Conservation (phyloP, 768 basidiomycete genomes). For the Strobilomyces confusus region DNA sequence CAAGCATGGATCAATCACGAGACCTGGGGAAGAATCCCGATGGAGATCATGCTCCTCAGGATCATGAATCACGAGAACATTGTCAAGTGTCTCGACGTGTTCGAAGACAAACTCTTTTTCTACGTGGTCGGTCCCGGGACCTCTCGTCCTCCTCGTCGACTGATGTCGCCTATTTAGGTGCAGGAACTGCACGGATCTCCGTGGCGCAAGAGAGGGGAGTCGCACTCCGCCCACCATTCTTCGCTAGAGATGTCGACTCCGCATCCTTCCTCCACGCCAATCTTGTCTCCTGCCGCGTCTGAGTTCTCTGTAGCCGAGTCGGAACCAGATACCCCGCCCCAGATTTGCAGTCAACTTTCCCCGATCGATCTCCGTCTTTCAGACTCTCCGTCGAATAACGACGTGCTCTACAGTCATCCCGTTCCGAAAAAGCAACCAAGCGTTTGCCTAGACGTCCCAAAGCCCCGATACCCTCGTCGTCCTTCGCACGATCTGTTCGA, state of each 20-base stretch:
- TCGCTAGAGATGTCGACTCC: slow-evolving; percentile 25
- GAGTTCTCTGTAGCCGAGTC: slow-evolving; percentile 43
- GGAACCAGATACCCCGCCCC: slow-evolving; percentile 42
- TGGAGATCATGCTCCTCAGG: slow-evolving; percentile 76
- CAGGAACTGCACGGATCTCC: slow-evolving; percentile 93
- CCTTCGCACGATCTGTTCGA: slow-evolving; percentile 93
- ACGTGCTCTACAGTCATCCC: slow-evolving; percentile 3
- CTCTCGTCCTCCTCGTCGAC: background rate
- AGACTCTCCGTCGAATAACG: slow-evolving; percentile 12
- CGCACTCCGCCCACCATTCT: slow-evolving; percentile 21
- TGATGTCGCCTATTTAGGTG: slow-evolving; percentile 44
- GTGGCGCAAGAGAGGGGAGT: slow-evolving; percentile 56
- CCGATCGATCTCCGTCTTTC: slow-evolving; percentile 17
- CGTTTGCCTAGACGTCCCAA: slow-evolving; percentile 21
- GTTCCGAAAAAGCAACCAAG: slow-evolving; percentile 9
- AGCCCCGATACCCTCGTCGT: slow-evolving; percentile 56
- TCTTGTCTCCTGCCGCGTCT: slow-evolving; percentile 55
- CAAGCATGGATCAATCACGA: slow-evolving; percentile 56
- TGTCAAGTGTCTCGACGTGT: slow-evolving; percentile 78
- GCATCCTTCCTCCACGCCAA: slow-evolving; percentile 41
- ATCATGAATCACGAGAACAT: slow-evolving; percentile 76
- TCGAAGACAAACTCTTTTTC: slow-evolving; percentile 79
- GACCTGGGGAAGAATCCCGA: slow-evolving; percentile 60
- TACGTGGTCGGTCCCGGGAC: slow-evolving; percentile 63
- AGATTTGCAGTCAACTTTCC: slow-evolving; percentile 24